These are phyloP conservation scores for Hirschioporus abietinus DNA, from an alignment of 768 basidiomycete genomes.

Conservation along the genomic window DNA sequence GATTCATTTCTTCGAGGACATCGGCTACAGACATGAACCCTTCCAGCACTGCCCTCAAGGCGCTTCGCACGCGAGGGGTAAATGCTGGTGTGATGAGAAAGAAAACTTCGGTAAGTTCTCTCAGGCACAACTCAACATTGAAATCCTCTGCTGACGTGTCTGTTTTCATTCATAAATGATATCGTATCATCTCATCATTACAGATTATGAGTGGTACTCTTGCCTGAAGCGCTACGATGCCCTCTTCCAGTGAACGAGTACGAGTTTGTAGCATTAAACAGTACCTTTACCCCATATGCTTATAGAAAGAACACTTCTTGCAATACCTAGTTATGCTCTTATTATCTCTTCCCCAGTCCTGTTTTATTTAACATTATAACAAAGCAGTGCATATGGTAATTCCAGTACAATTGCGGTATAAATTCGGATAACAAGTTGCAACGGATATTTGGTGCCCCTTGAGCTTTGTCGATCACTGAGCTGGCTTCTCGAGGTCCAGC, in stretches of 20 bases:
- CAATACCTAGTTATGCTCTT: neutral
- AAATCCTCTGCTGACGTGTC: neutral
- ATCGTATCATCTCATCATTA: constrained; percentile 8
- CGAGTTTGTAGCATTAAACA: constrained; percentile 7
- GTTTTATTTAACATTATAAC: neutral
- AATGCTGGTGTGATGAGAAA: constrained; percentile 77
- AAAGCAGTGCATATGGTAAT: neutral
- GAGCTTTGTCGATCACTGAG: neutral
- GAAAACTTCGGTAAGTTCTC: constrained; percentile 64
- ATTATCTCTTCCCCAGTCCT: neutral
- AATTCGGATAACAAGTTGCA: neutral
- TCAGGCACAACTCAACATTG: neutral
- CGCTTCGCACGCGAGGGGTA: constrained; percentile 67
- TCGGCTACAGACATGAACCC: constrained; percentile 88
- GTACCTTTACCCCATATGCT: neutral
- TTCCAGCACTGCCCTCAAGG: constrained; percentile 91
- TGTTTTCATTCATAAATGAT: neutral
- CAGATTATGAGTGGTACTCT: constrained; percentile 85
- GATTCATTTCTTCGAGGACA: constrained; percentile 93
- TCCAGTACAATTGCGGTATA: neutral
- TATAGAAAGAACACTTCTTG: neutral
- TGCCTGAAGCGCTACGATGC: constrained; percentile 75
- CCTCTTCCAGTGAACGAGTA: constrained; percentile 36
- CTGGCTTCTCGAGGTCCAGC: neutral
- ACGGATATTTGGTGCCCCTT: neutral